Evolutionary conservation across 768 basidiomycete genomes (phyloP), one percentile per base, ranked within the genome.

Genomic region (Suillus paluster): DNA sequence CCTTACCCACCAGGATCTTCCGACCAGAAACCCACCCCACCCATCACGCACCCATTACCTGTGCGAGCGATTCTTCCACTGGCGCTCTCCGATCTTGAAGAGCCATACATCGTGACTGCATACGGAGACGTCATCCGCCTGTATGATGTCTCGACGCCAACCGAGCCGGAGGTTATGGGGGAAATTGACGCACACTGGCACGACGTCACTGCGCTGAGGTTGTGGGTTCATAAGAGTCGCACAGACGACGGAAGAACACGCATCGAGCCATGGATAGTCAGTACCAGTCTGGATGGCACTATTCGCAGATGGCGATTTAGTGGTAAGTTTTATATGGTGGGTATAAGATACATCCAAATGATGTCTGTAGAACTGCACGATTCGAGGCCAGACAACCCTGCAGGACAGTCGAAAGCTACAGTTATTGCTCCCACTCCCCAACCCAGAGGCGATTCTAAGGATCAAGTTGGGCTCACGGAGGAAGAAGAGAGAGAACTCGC

Each of bases 401-500:
- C 65, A 14, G 60, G 69, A 12, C 42, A 67, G 56, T 48, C 61
- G 21, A 59, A 63, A 33, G 57, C 64, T 38, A 64, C 66, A 34
- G 63, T 70, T 44, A 64, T 71, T 56, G 17, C 75, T 15, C 71
- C 70, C 39, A 69, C 71, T 53, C 72, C 76, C 11, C 66, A 73
- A 60, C 66, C 69, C 14, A 55, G 68, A 15, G 70, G 71, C 39
- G 67, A 68, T 45, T 66, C 70, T 38, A 71, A 83, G 46, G 64
- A 64, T 46, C 65, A 68, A 41, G 63, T 73, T 34, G 71, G 79
- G 58, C 70, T 96, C 74, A 91, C 95, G 11, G 93, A 90, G 68
- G 96, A 97, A 57, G 96, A 97, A 75, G 94, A 95, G 68, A 82
- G 86, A 23, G 95, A 97, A 73, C 79, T 98, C 23, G 95, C 88